Conservation (phyloP, 108 stramenopile genomes). For the Discostella pseudostelligera region DNA sequence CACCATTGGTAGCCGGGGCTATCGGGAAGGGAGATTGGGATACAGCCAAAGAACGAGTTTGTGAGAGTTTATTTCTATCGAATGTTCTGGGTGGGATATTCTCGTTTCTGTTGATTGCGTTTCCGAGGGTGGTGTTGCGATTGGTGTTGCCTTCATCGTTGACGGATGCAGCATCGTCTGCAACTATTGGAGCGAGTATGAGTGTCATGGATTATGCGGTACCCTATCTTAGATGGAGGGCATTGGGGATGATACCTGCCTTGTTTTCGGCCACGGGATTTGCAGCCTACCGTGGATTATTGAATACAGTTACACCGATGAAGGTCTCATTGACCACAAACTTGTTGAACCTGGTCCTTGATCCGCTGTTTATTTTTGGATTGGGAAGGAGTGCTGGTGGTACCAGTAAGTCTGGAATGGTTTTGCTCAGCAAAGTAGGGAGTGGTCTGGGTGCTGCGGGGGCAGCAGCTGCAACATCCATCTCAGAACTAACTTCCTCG, state of each 20-base stretch:
- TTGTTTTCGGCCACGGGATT: conserved; percentile 72
- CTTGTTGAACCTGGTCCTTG: conserved; percentile 66
- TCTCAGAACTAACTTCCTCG: conserved; percentile 57
- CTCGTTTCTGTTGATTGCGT: conserved; percentile 44
- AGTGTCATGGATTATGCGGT: conserved; percentile 60
- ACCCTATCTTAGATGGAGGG: conserved; percentile 72
- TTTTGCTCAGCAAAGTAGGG: background rate
- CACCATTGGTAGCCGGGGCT: conserved; percentile 70
- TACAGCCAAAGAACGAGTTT: conserved; percentile 53
- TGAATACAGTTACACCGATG: conserved; percentile 81
- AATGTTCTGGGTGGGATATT: conserved; percentile 65
- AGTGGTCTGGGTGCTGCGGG: conserved; percentile 63
- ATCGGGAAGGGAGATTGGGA: conserved; percentile 62
- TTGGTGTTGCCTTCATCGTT: conserved; percentile 48
- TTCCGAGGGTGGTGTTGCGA: conserved; percentile 49
- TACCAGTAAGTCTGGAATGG: background rate
- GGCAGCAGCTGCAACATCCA: conserved; percentile 76
- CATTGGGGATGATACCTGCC: conserved; percentile 73
- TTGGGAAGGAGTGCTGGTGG: conserved; percentile 10
- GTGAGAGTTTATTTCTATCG: conserved; percentile 71
- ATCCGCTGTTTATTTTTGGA: conserved; percentile 71
- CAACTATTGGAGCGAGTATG: conserved; percentile 20
- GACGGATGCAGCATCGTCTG: conserved; percentile 22
- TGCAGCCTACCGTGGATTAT: conserved; percentile 74
- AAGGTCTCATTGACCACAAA: conserved; percentile 74